phyloP scores from a whole-genome alignment of 768 basidiomycete genomes.

The Chiua virens region DNA sequence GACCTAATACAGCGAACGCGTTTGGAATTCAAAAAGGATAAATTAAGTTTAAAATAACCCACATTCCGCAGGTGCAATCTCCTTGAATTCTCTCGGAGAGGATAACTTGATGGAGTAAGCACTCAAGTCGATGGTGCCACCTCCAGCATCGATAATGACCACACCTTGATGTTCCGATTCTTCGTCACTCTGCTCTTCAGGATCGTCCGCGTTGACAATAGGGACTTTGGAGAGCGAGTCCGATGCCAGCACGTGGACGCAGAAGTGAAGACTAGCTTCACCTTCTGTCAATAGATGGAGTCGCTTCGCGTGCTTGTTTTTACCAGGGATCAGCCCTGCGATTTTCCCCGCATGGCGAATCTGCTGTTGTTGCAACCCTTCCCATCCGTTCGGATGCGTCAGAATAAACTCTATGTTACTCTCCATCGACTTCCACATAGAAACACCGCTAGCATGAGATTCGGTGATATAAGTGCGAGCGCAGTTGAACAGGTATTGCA shows the following conservation, averaged over 20 bases:
- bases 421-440: slow-evolving; percentile 25
- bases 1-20: slow-evolving; percentile 30
- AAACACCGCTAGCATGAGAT: slow-evolving; percentile 27
- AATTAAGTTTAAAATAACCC: background rate
- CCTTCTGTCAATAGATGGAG: slow-evolving; percentile 28
- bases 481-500: slow-evolving; percentile 27
- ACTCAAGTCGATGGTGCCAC: slow-evolving; percentile 41
- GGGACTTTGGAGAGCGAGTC: slow-evolving; percentile 20
- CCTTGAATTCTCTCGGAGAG: slow-evolving; percentile 28
- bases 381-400: slow-evolving; percentile 35
- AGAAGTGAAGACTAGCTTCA: slow-evolving; percentile 33
- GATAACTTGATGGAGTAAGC: slow-evolving; percentile 31
- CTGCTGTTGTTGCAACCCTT: slow-evolving; percentile 29
- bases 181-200: background rate
- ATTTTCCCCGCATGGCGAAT: slow-evolving; percentile 25
- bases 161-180: slow-evolving; percentile 34
- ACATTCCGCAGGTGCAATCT: slow-evolving; percentile 36
- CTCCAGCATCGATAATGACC: slow-evolving; percentile 46
- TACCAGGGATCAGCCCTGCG: slow-evolving; percentile 24
- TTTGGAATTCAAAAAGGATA: background rate
- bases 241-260: slow-evolving; percentile 42
- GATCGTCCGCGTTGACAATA: background rate
- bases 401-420: slow-evolving; percentile 23
- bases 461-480: slow-evolving; percentile 22
- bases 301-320: slow-evolving; percentile 5